phyloP scores from a whole-genome alignment of 768 basidiomycete genomes.

The Xerocomellus chrysenteron region DNA sequence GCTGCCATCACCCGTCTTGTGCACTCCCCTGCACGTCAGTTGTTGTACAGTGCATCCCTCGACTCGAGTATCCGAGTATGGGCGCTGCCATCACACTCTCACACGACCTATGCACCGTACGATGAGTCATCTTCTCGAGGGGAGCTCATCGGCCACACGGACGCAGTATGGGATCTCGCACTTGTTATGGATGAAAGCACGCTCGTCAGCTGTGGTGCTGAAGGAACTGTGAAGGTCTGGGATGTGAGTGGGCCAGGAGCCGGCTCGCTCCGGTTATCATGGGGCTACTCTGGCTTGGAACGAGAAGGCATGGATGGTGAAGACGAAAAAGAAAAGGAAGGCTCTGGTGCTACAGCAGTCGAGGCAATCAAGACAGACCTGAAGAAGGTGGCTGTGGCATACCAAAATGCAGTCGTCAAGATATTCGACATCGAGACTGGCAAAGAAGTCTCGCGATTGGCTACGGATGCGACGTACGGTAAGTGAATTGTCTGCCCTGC shows the following conservation, averaged over 20 bases:
- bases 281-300: conserved; percentile 76
- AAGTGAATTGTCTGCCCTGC: conserved; percentile 18
- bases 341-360: conserved; percentile 73
- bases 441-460: conserved; percentile 64
- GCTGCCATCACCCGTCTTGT: conserved; percentile 85
- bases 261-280: conserved; percentile 63
- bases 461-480: conserved; percentile 62
- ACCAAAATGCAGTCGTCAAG: conserved; percentile 85
- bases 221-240: conserved; percentile 93
- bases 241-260: conserved; percentile 72
- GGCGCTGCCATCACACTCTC: conserved; percentile 71
- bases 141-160: conserved; percentile 88
- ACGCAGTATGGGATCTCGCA: conserved; percentile 95
- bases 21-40: conserved; percentile 69
- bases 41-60: conserved; percentile 88
- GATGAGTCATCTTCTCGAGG: conserved; percentile 76
- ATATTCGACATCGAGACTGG: conserved; percentile 90
- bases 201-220: conserved; percentile 87
- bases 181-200: conserved; percentile 80
- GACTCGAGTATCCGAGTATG: conserved; percentile 94
- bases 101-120: conserved; percentile 90
- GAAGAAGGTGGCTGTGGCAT: conserved; percentile 88
- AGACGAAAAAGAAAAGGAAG: conserved; percentile 50
- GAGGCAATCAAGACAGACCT: conserved; percentile 81
- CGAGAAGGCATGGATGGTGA: conserved; percentile 36